phyloP scores from a whole-genome alignment of 176 grass and related monocot species.

The Bothriochloa decipiens region DNA sequence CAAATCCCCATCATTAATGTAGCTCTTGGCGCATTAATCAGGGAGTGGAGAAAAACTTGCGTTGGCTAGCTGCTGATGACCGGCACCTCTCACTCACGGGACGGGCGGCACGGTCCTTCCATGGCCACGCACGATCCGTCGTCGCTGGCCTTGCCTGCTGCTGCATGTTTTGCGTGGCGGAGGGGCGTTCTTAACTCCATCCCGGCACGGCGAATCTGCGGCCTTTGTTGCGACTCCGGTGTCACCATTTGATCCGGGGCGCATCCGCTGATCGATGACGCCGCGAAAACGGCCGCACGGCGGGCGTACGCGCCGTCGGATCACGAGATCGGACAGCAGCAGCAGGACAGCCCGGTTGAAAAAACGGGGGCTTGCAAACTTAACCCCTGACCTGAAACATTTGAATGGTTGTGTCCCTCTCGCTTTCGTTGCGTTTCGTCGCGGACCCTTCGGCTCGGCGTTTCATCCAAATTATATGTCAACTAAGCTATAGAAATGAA shows the following conservation, averaged over 20 bases:
- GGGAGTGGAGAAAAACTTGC: constrained; percentile 2
- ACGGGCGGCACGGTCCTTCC: neutral
- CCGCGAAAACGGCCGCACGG: constrained; percentile 20
- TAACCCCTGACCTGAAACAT: neutral
- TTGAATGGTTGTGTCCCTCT: neutral
- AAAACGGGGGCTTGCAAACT: constrained; percentile 7
- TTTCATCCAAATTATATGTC: no score
- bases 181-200: neutral
- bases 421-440: neutral
- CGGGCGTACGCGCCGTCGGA: constrained; percentile 1
- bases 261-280: neutral
- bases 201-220: constrained; percentile 14
- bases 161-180: constrained; percentile 8
- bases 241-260: neutral
- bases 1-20: neutral
- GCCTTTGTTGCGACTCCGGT: constrained; percentile 23
- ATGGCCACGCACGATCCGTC: neutral
- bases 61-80: constrained; percentile 11
- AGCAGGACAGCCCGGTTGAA: neutral
- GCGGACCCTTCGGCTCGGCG: neutral
- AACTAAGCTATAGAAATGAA: no score
- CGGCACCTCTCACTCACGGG: neutral
- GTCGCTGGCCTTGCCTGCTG: neutral
- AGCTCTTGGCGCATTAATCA: neutral
- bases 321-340: constrained; percentile 12